phyloP scores from a whole-genome alignment of 108 stramenopile genomes.

The Cyclostephanos invisitatus region DNA sequence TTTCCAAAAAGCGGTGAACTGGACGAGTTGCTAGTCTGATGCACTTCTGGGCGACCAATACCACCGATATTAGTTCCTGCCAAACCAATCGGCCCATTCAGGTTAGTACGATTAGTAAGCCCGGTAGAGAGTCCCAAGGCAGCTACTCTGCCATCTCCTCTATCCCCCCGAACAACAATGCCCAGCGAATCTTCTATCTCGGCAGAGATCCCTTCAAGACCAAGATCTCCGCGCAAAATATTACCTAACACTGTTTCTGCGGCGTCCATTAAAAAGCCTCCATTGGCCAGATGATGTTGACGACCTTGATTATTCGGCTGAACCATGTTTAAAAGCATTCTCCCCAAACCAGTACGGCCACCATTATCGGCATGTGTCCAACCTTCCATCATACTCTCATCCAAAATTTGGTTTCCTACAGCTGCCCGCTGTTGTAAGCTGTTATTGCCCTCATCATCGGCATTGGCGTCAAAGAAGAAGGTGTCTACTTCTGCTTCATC shows the following conservation, averaged over 20 bases:
- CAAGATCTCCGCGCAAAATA: conserved; percentile 68
- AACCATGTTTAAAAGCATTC: conserved; percentile 53
- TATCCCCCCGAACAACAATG: conserved; percentile 50
- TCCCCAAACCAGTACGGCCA: conserved; percentile 43
- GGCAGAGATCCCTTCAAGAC: conserved; percentile 49
- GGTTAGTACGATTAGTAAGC: conserved; percentile 10
- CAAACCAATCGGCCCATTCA: conserved; percentile 3
- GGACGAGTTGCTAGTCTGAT: conserved; percentile 57
- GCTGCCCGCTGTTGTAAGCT: conserved; percentile 16
- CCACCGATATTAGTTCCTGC: conserved; percentile 10
- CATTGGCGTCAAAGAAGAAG: conserved; percentile 30
- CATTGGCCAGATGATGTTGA: conserved; percentile 27
- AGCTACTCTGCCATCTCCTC: conserved; percentile 16
- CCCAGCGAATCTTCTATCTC: conserved; percentile 79
- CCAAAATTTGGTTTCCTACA: conserved; percentile 23
- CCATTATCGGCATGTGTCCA: conserved; percentile 77
- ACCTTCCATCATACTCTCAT: conserved; percentile 53
- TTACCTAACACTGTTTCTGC: conserved; percentile 81
- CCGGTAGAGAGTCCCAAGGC: conserved; percentile 23
- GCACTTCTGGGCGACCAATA: conserved; percentile 51
- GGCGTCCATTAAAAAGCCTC: conserved; percentile 56
- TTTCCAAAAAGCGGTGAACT: conserved; percentile 10
- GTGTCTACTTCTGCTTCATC: conserved; percentile 8
- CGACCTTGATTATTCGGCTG: conserved; percentile 18
- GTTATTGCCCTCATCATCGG: conserved; percentile 29